Evolutionary conservation across 2,329 filamentous ascomycete species (phyloP).

Genomic region (Cercospora canescens): DNA sequence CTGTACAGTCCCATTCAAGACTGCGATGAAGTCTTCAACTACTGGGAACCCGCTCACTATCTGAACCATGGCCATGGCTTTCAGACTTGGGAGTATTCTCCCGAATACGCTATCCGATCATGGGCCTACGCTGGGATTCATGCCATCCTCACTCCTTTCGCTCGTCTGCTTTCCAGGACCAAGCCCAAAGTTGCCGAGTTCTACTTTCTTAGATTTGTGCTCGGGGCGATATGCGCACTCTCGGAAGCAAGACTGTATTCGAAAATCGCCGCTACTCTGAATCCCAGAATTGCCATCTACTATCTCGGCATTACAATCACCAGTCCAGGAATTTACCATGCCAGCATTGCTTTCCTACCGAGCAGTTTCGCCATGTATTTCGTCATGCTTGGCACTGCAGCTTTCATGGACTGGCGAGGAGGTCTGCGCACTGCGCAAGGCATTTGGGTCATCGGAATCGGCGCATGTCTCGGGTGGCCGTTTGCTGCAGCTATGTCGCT

Average conservation of each 20-base stretch:
- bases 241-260: conserved; percentile 82
- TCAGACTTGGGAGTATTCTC: conserved; percentile 98
- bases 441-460: conserved; percentile 87
- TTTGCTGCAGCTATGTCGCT: conserved; percentile 81
- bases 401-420: conserved; percentile 87
- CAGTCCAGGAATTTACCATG: conserved; percentile 91
- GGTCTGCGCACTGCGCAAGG: conserved; percentile 78
- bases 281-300: conserved; percentile 79
- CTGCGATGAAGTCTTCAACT: conserved; percentile 98
- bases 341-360: conserved; percentile 81
- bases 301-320: conserved; percentile 76
- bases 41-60: conserved; percentile 97
- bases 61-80: conserved; percentile 88
- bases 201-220: conserved; percentile 75
- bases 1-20: conserved; percentile 89
- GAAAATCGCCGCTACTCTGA: conserved; percentile 72
- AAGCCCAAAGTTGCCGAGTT: conserved; percentile 65
- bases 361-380: conserved; percentile 98
- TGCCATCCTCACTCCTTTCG: conserved; percentile 56
- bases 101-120: conserved; percentile 89
- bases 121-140: conserved; percentile 89
- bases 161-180: conserved; percentile 34
- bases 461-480: conserved; percentile 87
- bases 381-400: conserved; percentile 78
- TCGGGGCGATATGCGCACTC: conserved; percentile 75